Evolutionary conservation across 1,284 basidiomycete species (phyloP).

Genomic region (Quambalaria eucalypti): DNA sequence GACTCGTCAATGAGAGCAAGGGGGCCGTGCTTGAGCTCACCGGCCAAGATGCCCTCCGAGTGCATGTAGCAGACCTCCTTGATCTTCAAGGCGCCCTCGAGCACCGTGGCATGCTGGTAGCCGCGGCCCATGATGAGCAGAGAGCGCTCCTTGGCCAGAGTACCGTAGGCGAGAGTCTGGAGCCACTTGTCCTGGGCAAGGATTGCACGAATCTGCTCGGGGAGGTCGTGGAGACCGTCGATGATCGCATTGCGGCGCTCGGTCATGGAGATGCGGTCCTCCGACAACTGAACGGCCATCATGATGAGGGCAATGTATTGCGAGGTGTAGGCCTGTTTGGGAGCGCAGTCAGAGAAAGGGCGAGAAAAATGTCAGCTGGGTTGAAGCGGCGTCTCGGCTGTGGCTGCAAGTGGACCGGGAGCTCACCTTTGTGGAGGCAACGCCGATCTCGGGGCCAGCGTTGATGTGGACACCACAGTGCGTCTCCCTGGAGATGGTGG

Average conservation of each 20-base stretch:
- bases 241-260: conserved; percentile 89
- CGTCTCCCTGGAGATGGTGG: conserved; percentile 93
- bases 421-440: conserved; percentile 99
- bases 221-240: conserved; percentile 79
- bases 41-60: conserved; percentile 68
- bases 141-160: conserved; percentile 71
- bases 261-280: conserved; percentile 87
- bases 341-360: too few relatives aligned
- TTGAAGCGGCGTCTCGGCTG: not conserved
- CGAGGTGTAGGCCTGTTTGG: conserved; percentile 98
- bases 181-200: conserved; percentile 71
- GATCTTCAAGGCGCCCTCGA: conserved; percentile 98
- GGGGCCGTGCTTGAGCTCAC: conserved; percentile 97
- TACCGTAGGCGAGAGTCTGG: conserved; percentile 72
- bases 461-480: conserved; percentile 99
- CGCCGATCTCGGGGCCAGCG: conserved; percentile 97
- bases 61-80: conserved; percentile 73
- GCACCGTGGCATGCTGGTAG: conserved; percentile 92
- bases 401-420: conserved; percentile 51
- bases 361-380: not conserved
- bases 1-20: conserved; percentile 95
- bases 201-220: conserved; percentile 78
- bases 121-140: conserved; percentile 96
- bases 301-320: conserved; percentile 97
- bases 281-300: conserved; percentile 94